Conservation (phyloP, 2,329 filamentous ascomycete genomes). For the Endothia cerciana region DNA sequence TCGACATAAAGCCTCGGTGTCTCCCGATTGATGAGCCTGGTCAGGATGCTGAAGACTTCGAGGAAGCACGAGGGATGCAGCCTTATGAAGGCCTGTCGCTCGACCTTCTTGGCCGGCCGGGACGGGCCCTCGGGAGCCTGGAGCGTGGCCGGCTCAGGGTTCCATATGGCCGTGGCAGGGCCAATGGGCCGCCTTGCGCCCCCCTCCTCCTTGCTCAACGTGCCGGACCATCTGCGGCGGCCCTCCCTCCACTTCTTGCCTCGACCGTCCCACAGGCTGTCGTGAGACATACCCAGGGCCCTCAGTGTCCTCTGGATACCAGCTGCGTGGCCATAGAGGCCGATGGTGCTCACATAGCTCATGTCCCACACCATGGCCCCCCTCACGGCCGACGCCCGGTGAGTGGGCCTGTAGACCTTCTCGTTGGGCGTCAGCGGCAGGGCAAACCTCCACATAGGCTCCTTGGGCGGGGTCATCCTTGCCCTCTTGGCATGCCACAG, state of each 20-base stretch:
- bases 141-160: constrained; percentile 45
- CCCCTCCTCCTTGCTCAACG: constrained; percentile 58
- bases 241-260: constrained; percentile 72
- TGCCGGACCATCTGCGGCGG: constrained; percentile 52
- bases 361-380: constrained; percentile 89
- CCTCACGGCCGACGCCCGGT: constrained; percentile 74
- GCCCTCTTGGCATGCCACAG: constrained; percentile 92
- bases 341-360: constrained; percentile 90
- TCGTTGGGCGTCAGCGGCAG: constrained; percentile 83
- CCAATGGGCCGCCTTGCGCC: constrained; percentile 63
- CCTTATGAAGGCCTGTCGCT: constrained; percentile 65
- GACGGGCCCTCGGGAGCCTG: constrained; percentile 27
- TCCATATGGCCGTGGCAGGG: constrained; percentile 78
- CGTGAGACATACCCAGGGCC: constrained; percentile 64
- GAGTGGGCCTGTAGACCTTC: constrained; percentile 87
- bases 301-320: constrained; percentile 70
- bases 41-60: constrained; percentile 67
- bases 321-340: constrained; percentile 67
- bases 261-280: constrained; percentile 64
- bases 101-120: constrained; percentile 27
- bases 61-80: constrained; percentile 82
- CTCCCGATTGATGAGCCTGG: constrained; percentile 60
- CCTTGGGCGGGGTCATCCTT: constrained; percentile 78
- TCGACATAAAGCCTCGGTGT: constrained; percentile 66
- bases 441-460: constrained; percentile 88